phyloP scores from a whole-genome alignment of 2,329 filamentous ascomycete genomes.

The Pseudocercospora eumusae region DNA sequence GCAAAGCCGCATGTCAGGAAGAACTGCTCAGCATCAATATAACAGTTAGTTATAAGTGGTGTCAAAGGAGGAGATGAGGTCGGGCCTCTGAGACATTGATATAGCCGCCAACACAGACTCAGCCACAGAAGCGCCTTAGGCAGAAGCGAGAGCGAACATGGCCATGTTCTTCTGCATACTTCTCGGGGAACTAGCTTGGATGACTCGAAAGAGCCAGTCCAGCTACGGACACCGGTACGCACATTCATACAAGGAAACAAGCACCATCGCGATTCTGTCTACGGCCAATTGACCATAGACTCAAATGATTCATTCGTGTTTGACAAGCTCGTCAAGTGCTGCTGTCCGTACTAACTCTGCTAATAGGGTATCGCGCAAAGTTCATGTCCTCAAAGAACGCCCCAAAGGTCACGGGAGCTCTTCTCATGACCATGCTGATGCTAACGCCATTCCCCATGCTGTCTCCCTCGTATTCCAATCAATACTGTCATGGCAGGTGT shows the following conservation, averaged over 20 bases:
- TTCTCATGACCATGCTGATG: conserved; percentile 35
- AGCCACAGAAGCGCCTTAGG: conserved; percentile 2
- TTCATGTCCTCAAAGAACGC: conserved; percentile 28
- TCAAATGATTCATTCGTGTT: conserved; percentile 5
- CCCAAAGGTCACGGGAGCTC: conserved; percentile 28
- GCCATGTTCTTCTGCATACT: not conserved
- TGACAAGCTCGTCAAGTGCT: conserved; percentile 5
- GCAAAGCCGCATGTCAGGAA: not conserved
- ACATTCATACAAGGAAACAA: not conserved
- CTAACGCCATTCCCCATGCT: conserved; percentile 18
- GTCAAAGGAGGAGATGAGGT: not conserved
- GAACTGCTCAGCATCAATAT: not conserved
- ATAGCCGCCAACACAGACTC: conserved; percentile 6
- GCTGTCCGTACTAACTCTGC: conserved; percentile 9
- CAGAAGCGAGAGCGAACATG: not conserved
- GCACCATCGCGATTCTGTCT: not conserved
- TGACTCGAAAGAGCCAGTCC: not conserved
- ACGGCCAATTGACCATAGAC: conserved; percentile 11
- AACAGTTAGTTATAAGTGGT: too few relatives aligned
- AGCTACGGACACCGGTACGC: not conserved
- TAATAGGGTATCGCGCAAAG: conserved; percentile 23
- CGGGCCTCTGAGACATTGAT: conserved; percentile 8
- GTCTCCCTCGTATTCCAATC: conserved; percentile 4
- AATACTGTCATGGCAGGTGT: conserved; percentile 13
- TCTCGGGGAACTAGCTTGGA: too few relatives aligned